These are phyloP conservation scores for Mycosarcoma maydis DNA, from an alignment of 1,284 basidiomycete species.

Conservation along the genomic window DNA sequence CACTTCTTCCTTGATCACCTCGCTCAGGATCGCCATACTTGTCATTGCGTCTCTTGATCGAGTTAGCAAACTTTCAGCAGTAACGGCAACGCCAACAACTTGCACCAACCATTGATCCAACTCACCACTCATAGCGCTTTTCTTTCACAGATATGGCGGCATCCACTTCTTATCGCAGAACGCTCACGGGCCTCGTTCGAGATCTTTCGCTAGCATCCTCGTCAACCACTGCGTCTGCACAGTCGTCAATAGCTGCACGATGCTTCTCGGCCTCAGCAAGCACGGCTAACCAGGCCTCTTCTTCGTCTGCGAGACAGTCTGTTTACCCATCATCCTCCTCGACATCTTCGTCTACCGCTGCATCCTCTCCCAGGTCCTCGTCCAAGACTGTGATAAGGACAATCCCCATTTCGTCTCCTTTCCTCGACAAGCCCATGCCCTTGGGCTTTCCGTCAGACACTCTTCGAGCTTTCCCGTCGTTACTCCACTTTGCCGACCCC, in stretches of 20 bases:
- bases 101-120: too few relatives aligned
- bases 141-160: conserved; percentile 17
- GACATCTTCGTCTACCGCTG: conserved; percentile 4
- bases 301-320: conserved; percentile 7
- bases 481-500: conserved; percentile 63
- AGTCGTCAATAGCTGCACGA: conserved; percentile 11
- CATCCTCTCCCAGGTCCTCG: conserved; percentile 1
- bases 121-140: too few relatives aligned
- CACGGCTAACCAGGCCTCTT: conserved; percentile 1
- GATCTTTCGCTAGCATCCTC: conserved; percentile 19
- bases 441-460: conserved; percentile 44
- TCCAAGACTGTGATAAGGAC: conserved; percentile 13
- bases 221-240: conserved; percentile 17
- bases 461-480: conserved; percentile 52
- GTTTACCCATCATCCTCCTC: conserved; percentile 1
- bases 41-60: too few relatives aligned
- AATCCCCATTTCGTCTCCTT: conserved; percentile 32
- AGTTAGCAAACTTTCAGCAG: too few relatives aligned
- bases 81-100: too few relatives aligned
- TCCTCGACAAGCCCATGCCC: conserved; percentile 55
- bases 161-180: conserved; percentile 14
- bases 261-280: conserved; percentile 16
- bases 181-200: conserved; percentile 23
- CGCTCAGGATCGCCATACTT: too few relatives aligned
- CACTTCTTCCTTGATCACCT: too few relatives aligned